Conservation (phyloP, 352 stramenopile genomes). For the Thraustochytrium sp. region DNA sequence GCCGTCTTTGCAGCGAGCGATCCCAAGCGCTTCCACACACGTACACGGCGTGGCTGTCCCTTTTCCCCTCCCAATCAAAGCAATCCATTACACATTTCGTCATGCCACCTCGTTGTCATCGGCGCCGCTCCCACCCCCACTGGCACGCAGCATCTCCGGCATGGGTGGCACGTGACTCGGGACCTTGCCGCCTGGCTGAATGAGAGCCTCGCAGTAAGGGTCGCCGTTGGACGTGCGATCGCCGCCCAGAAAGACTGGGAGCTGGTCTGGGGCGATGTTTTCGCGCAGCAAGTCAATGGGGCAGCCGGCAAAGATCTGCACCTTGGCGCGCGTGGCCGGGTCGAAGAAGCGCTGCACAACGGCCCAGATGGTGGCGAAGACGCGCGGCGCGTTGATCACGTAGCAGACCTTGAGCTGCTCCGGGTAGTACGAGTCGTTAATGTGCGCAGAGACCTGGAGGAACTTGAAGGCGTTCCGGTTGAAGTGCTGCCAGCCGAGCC, state of each 20-base stretch:
- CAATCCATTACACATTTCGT: too few species aligned
- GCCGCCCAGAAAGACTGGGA: neutral
- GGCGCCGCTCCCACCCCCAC: too few species aligned
- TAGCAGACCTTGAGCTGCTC: conserved; percentile 65
- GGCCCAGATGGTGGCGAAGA: conserved; percentile 64
- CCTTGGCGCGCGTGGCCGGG: conserved; percentile 59
- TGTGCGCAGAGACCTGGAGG: neutral
- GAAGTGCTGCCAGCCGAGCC: neutral
- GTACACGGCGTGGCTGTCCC: too few species aligned
- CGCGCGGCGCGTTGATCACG: conserved; percentile 63
- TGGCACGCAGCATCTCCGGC: neutral
- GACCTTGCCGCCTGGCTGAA: neutral
- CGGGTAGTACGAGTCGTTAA: conserved; percentile 54
- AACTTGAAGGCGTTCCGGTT: neutral
- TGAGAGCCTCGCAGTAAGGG: neutral
- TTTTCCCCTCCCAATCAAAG: too few species aligned
- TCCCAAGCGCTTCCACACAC: too few species aligned
- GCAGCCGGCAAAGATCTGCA: conserved; percentile 49
- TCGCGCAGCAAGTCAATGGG: neutral
- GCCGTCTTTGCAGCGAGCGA: too few species aligned
- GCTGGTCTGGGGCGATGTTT: neutral
- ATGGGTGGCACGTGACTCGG: neutral
- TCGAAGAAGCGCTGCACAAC: conserved; percentile 67
- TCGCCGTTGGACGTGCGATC: neutral
- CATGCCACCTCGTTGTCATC: too few species aligned